phyloP scores from a whole-genome alignment of 352 stramenopile genomes.

The Phytopythium ostracodes region DNA sequence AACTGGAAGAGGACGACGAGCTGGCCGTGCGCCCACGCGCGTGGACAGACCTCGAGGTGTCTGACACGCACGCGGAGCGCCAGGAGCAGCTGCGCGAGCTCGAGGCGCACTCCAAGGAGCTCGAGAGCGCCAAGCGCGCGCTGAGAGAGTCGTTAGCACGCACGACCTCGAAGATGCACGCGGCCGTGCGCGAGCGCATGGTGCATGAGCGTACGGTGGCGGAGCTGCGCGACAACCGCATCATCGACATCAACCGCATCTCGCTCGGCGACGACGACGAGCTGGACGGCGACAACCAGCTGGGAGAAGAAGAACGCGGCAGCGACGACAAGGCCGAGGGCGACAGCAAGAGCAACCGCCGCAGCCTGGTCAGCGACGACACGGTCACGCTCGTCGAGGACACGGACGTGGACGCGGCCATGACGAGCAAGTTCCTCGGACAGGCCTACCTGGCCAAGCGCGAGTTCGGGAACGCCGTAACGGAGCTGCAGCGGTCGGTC shows the following conservation, averaged over 20 bases:
- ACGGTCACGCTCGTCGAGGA: conserved; percentile 40
- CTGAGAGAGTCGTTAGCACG: conserved; percentile 52
- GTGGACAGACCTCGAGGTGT: conserved; percentile 58
- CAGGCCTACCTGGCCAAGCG: conserved; percentile 66
- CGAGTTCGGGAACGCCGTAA: conserved; percentile 46
- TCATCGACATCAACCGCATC: conserved; percentile 67
- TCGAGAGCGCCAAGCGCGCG: conserved; percentile 47
- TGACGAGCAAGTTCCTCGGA: conserved; percentile 72
- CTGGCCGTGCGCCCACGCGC: conserved; percentile 41
- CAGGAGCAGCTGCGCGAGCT: conserved; percentile 71
- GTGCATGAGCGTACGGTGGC: conserved; percentile 30
- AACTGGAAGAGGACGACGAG: conserved; percentile 30
- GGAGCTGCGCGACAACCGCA: conserved; percentile 47
- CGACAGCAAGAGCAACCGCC: conserved; percentile 14
- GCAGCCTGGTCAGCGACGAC: conserved; percentile 21
- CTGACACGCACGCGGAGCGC: conserved; percentile 50
- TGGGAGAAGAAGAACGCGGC: conserved; percentile 12
- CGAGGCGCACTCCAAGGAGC: conserved; percentile 58
- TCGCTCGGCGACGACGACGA: conserved; percentile 48
- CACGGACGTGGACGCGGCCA: conserved; percentile 49
- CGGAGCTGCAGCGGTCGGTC: conserved; percentile 72
- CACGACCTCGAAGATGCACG: conserved; percentile 14
- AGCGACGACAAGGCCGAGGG: conserved; percentile 8
- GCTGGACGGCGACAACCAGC: conserved; percentile 22
- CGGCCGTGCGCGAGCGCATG: conserved; percentile 36